phyloP scores from a whole-genome alignment of 2,329 filamentous ascomycete species.

The Beauveria sp. region DNA sequence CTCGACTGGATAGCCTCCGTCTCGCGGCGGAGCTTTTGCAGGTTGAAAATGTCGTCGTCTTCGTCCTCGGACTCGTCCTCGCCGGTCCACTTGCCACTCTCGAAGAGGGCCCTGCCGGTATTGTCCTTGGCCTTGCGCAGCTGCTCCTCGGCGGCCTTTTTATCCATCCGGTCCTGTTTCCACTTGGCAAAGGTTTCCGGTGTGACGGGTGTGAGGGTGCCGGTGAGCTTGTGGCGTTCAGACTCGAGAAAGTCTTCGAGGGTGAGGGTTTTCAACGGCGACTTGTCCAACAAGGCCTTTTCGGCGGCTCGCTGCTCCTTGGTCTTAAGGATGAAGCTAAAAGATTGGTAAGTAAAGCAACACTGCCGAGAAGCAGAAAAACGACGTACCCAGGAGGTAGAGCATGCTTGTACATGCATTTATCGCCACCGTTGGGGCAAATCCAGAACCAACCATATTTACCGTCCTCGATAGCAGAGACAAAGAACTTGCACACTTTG shows the following conservation, averaged over 20 bases:
- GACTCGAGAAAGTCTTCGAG: slow-evolving; percentile 96
- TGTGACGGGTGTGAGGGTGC: slow-evolving; percentile 86
- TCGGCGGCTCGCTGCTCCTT: slow-evolving; percentile 94
- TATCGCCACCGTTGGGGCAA: slow-evolving; percentile 92
- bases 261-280: slow-evolving; percentile 85
- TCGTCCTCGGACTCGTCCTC: slow-evolving; percentile 55
- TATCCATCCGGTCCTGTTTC: slow-evolving; percentile 90
- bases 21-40: slow-evolving; percentile 75
- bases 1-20: slow-evolving; percentile 67
- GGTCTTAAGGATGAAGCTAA: slow-evolving; percentile 90
- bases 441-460: slow-evolving; percentile 99
- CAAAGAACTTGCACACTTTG: slow-evolving; percentile 99
- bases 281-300: slow-evolving; percentile 94
- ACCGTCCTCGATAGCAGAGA: slow-evolving; percentile 92
- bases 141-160: slow-evolving; percentile 92
- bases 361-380: neutral
- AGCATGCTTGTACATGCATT: slow-evolving; percentile 98
- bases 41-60: slow-evolving; percentile 66
- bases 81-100: slow-evolving; percentile 86
- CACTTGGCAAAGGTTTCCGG: slow-evolving; percentile 90
- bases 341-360: slow-evolving; percentile 20
- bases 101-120: slow-evolving; percentile 89
- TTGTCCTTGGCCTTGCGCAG: slow-evolving; percentile 88
- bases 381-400: slow-evolving; percentile 79
- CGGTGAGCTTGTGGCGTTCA: slow-evolving; percentile 90